phyloP scores from a whole-genome alignment of 768 basidiomycete species.

The Tylopilus subfusipes region DNA sequence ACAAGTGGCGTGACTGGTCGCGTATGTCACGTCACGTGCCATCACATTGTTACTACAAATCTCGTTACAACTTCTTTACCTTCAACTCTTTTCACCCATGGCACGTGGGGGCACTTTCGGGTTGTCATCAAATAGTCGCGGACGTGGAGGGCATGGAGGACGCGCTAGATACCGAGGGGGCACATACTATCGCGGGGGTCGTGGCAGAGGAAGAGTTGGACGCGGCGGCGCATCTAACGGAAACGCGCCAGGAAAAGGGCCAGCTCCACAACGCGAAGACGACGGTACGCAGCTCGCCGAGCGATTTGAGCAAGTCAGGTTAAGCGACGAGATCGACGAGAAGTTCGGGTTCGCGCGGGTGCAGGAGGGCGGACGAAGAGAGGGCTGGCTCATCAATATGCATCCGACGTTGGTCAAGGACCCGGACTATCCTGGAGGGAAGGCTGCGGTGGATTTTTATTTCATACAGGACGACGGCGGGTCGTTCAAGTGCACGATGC shows the following conservation, averaged over 20 bases:
- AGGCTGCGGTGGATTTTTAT: slow-evolving; percentile 91
- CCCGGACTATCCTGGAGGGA: slow-evolving; percentile 77
- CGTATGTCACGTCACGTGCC: slow-evolving; percentile 26
- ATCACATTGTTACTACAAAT: slow-evolving; percentile 5
- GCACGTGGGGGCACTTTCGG: slow-evolving; percentile 55
- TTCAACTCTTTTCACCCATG: slow-evolving; percentile 15
- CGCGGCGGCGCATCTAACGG: slow-evolving; percentile 31
- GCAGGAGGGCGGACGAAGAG: slow-evolving; percentile 71
- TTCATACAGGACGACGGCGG: slow-evolving; percentile 97
- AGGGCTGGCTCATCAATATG: slow-evolving; percentile 99
- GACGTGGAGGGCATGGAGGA: slow-evolving; percentile 40
- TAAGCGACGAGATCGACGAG: slow-evolving; percentile 88
- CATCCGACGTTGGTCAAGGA: slow-evolving; percentile 94
- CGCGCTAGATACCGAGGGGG: slow-evolving; percentile 33
- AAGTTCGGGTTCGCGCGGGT: slow-evolving; percentile 83
- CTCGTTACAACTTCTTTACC: background rate
- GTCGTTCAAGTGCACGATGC: slow-evolving; percentile 91
- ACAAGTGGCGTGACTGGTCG: slow-evolving; percentile 24
- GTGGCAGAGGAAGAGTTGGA: slow-evolving; percentile 43
- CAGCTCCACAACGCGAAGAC: slow-evolving; percentile 70
- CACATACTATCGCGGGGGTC: slow-evolving; percentile 44
- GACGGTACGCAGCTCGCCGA: slow-evolving; percentile 88
- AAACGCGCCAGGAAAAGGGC: slow-evolving; percentile 40
- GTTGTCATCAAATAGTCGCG: slow-evolving; percentile 44
- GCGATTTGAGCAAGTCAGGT: slow-evolving; percentile 72